phyloP scores from a whole-genome alignment of 495 filamentous ascomycete species.

The Daldinia decipiens region DNA sequence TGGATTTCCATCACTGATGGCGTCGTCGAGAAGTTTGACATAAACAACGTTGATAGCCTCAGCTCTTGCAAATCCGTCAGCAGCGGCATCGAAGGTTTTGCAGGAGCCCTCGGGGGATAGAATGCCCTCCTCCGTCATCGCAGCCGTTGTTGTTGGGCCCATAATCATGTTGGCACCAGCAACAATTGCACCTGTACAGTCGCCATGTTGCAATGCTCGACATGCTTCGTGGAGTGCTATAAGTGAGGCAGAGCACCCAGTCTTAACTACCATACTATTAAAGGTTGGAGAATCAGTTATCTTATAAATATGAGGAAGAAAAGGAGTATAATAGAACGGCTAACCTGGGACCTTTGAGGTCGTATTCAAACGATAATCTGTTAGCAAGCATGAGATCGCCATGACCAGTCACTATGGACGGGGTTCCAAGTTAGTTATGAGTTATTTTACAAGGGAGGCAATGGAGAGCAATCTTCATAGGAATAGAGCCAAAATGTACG shows the following conservation, averaged over 20 bases:
- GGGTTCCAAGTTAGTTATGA: constrained; percentile 18
- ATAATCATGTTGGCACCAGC: constrained; percentile 57
- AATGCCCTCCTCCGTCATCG: neutral
- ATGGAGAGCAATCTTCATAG: no score
- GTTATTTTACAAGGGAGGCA: constrained; percentile 13
- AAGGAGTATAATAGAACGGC: neutral
- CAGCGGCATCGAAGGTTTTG: constrained; percentile 49
- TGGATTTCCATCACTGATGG: constrained; percentile 61
- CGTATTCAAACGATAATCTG: constrained; percentile 58
- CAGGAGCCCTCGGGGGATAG: constrained; percentile 7
- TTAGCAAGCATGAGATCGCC: constrained; percentile 63
- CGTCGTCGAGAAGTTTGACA: constrained; percentile 62
- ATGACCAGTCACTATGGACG: constrained; percentile 32
- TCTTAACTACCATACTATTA: constrained; percentile 52
- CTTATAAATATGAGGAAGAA: neutral
- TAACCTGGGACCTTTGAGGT: constrained; percentile 46
- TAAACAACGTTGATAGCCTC: constrained; percentile 50
- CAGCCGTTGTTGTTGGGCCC: constrained; percentile 33
- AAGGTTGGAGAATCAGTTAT: neutral
- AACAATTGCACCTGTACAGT: constrained; percentile 54
- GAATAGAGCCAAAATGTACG: no score
- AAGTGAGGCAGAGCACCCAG: constrained; percentile 65
- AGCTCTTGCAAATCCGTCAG: constrained; percentile 52
- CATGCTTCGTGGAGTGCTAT: constrained; percentile 62
- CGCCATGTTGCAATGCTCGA: constrained; percentile 51